These are phyloP conservation scores for Barnettozyma wickerhamii DNA, from an alignment of 805 yeast species.

Conservation along the genomic window DNA sequence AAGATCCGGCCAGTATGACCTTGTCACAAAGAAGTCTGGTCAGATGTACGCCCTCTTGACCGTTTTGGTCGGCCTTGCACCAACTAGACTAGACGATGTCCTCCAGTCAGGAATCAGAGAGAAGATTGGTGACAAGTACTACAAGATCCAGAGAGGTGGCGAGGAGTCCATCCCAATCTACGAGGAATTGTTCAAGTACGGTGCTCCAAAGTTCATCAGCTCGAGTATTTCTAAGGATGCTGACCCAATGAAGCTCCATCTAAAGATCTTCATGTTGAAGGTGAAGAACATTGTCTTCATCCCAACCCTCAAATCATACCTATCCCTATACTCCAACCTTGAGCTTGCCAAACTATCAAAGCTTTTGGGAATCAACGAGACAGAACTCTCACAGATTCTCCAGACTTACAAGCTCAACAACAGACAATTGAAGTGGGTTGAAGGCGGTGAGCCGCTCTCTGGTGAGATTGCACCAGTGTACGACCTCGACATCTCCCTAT, in stretches of 20 bases:
- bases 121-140: constrained; percentile 42
- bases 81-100: constrained; percentile 43
- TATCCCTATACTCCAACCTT: constrained; percentile 42
- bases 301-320: constrained; percentile 40
- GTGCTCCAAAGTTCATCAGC: constrained; percentile 45
- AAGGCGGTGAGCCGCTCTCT: constrained; percentile 36
- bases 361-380: constrained; percentile 30
- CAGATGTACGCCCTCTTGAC: constrained; percentile 49
- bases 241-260: constrained; percentile 42
- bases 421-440: constrained; percentile 40
- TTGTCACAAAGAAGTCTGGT: constrained; percentile 42
- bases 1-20: constrained; percentile 41
- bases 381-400: constrained; percentile 34
- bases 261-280: constrained; percentile 38
- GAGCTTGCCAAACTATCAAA: constrained; percentile 40
- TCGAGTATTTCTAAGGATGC: constrained; percentile 32
- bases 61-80: constrained; percentile 40
- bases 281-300: constrained; percentile 34
- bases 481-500: constrained; percentile 41
- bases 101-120: constrained; percentile 41
- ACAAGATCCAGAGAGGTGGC: constrained; percentile 38
- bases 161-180: constrained; percentile 36
- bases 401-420: constrained; percentile 42
- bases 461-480: constrained; percentile 38
- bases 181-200: constrained; percentile 43